Evolutionary conservation across 345 rosid species (phyloP).

Genomic region (Iberis pinnata): DNA sequence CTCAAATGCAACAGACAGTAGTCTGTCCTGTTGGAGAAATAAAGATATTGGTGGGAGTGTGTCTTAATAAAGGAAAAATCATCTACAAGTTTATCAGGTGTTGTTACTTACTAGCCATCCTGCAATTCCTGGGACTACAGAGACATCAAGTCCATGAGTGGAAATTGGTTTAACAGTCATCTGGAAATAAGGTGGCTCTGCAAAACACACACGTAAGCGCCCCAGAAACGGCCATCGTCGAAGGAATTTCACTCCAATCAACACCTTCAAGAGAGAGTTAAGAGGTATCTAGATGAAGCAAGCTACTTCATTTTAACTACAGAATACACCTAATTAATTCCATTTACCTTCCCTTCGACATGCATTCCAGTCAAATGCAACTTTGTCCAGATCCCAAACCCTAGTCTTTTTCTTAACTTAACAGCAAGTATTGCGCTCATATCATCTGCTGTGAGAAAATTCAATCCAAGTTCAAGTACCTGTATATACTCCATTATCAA

Average conservation of each 20-base stretch:
- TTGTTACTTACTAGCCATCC: slow-evolving; percentile 90
- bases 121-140: slow-evolving; percentile 88
- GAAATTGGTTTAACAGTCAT: slow-evolving; percentile 80
- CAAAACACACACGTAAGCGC: slow-evolving; percentile 83
- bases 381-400: slow-evolving; percentile 91
- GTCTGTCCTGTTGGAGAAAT: slow-evolving; percentile 62
- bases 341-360: slow-evolving; percentile 90
- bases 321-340: not conserved
- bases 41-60: slow-evolving; percentile 3
- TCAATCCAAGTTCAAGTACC: slow-evolving; percentile 88
- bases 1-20: slow-evolving; percentile 80
- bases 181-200: slow-evolving; percentile 94
- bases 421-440: slow-evolving; percentile 94
- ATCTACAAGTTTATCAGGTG: slow-evolving; percentile 2
- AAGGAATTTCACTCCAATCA: slow-evolving; percentile 84
- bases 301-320: not conserved
- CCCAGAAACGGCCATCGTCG: slow-evolving; percentile 83
- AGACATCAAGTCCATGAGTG: slow-evolving; percentile 71
- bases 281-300: slow-evolving; percentile 3
- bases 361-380: slow-evolving; percentile 94
- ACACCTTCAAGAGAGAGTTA: slow-evolving; percentile 45
- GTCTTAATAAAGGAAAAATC: not conserved
- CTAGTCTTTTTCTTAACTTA: slow-evolving; percentile 70
- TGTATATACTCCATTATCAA: slow-evolving; percentile 34
- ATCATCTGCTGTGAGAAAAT: slow-evolving; percentile 84